phyloP scores from a whole-genome alignment of 208 protist genomes.

The Trypanosoma congolense region DNA sequence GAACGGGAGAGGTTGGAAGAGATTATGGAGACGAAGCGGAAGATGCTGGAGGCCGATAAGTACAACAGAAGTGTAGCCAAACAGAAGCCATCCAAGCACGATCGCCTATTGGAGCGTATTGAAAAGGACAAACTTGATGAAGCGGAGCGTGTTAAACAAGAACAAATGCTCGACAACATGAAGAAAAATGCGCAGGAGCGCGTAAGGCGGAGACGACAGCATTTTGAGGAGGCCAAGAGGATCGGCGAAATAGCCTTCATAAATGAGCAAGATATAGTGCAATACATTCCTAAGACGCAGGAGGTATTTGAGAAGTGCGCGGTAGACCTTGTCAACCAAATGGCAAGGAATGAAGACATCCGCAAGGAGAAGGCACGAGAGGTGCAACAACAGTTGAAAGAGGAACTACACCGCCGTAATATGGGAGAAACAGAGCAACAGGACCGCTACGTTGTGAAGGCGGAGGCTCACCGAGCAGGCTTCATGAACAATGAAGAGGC shows the following conservation, averaged over 20 bases:
- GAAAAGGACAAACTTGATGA: constrained; percentile 26
- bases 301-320: constrained; percentile 60
- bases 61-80: constrained; percentile 47
- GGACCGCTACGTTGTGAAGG: constrained; percentile 15
- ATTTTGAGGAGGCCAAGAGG: constrained; percentile 51
- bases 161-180: constrained; percentile 30
- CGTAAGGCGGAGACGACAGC: constrained; percentile 34
- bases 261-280: constrained; percentile 11
- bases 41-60: constrained; percentile 29
- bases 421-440: constrained; percentile 3
- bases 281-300: constrained; percentile 60
- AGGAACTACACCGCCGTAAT: not conserved
- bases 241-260: constrained; percentile 30
- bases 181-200: constrained; percentile 28
- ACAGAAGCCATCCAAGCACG: constrained; percentile 33
- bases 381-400: constrained; percentile 4
- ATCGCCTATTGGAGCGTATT: constrained; percentile 42
- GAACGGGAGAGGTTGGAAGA: constrained; percentile 45
- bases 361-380: constrained; percentile 22
- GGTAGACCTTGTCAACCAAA: constrained; percentile 39
- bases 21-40: constrained; percentile 17
- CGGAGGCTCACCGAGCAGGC: constrained; percentile 41
- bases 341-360: constrained; percentile 18
- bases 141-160: constrained; percentile 26
- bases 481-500: constrained; percentile 64